Percentiles rank a stretch among this genome's conserved stretches.
Evolutionary conservation across 2,329 filamentous ascomycete species (phyloP).

Genomic region (Cyphellophora europaea): DNA sequence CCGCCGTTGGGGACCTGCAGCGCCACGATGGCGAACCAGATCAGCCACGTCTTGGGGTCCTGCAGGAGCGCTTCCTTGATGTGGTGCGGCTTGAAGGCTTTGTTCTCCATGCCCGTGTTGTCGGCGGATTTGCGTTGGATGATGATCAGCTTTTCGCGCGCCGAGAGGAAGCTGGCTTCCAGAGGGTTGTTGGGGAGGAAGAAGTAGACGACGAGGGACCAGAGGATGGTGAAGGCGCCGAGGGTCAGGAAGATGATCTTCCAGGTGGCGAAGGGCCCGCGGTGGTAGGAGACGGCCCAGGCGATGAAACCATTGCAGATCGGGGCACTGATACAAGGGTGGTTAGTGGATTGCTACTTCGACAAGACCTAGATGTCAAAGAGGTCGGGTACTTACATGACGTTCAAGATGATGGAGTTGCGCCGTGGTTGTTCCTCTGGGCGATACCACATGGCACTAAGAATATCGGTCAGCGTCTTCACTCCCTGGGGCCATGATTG

Average conservation of each 20-base stretch:
- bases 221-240: slow-evolving; percentile 50
- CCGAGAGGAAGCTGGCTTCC: slow-evolving; percentile 39
- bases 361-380: background rate
- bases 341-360: too few relatives aligned
- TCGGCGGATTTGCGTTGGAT: slow-evolving; percentile 42
- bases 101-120: slow-evolving; percentile 36
- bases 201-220: slow-evolving; percentile 50
- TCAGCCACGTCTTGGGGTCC: slow-evolving; percentile 47
- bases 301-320: slow-evolving; percentile 25
- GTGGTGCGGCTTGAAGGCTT: slow-evolving; percentile 37
- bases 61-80: slow-evolving; percentile 29
- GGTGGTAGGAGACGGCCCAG: slow-evolving; percentile 26
- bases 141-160: slow-evolving; percentile 35
- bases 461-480: too few relatives aligned
- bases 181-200: slow-evolving; percentile 51
- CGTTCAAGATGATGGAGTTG: slow-evolving; percentile 20
- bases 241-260: slow-evolving; percentile 55
- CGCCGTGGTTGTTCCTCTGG: slow-evolving; percentile 49
- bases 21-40: slow-evolving; percentile 50
- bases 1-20: slow-evolving; percentile 57
- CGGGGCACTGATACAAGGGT: slow-evolving; percentile 3
- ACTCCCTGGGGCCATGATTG: too few relatives aligned
- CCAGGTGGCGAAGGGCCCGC: slow-evolving; percentile 27
- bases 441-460: slow-evolving; percentile 38
- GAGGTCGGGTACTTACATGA: slow-evolving; percentile 7